Conservation (phyloP, 352 stramenopile species). For the Vaucheria bursata region DNA sequence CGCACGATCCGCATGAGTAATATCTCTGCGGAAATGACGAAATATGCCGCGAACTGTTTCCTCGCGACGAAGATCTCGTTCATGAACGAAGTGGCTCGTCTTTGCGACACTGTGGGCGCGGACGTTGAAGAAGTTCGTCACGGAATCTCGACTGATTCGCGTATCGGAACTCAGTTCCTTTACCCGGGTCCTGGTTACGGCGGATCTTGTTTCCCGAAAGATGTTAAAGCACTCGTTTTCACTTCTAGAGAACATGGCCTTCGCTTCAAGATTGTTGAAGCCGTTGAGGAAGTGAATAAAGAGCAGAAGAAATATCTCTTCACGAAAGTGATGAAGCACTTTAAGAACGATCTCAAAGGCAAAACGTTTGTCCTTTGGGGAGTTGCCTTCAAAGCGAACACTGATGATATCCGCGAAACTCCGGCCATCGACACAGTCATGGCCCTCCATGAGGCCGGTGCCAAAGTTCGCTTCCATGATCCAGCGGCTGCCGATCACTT, state of each 20-base stretch:
- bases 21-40: slow-evolving; percentile 31
- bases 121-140: slow-evolving; percentile 27
- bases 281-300: background rate
- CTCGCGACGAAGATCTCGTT: slow-evolving; percentile 43
- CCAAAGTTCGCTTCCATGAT: slow-evolving; percentile 17
- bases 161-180: slow-evolving; percentile 28
- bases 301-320: slow-evolving; percentile 28
- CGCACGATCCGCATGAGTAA: slow-evolving; percentile 33
- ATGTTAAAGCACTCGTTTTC: slow-evolving; percentile 21
- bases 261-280: slow-evolving; percentile 2
- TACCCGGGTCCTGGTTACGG: slow-evolving; percentile 32
- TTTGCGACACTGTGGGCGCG: slow-evolving; percentile 24
- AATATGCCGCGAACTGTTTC: slow-evolving; percentile 44
- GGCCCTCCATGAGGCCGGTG: slow-evolving; percentile 22
- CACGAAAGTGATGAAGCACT: slow-evolving; percentile 23
- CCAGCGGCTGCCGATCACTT: slow-evolving; percentile 17
- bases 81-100: slow-evolving; percentile 40
- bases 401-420: slow-evolving; percentile 33
- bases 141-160: slow-evolving; percentile 16
- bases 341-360: slow-evolving; percentile 15
- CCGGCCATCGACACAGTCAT: slow-evolving; percentile 18
- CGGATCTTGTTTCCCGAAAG: slow-evolving; percentile 35
- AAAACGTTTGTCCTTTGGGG: slow-evolving; percentile 35
- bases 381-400: slow-evolving; percentile 41
- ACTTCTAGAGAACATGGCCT: slow-evolving; percentile 26